Base-by-base conservation (phyloP, 306 rosid species). In the Quercus cerris region DNA sequence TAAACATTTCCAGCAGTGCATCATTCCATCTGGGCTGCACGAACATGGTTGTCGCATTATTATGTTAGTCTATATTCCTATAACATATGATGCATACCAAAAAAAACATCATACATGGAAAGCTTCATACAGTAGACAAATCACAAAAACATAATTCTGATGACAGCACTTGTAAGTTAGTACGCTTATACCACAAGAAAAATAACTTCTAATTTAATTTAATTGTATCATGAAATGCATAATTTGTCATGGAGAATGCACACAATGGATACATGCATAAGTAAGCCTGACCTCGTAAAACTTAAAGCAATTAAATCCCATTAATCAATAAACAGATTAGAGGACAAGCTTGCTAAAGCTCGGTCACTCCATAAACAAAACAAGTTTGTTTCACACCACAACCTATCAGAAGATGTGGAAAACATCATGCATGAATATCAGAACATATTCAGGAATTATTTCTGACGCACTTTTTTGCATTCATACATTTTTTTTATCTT, bases 11-110 rank as follows among this genome's bases (percentile, higher is more conserved):
- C 79, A 96, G 81, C 35, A 96, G 83, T 23, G 91, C 93, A 74
- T 85, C 99, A 30, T 96, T 96, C 93, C 83, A 89, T 86, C 92
- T 96, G 6, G 99, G 99, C 99, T 96, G 92, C 87, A 81, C 62
- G 75, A 85, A 83, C 73, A 81, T 58, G 57, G 71, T 84, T 69
- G 84, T 66, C 44, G 64, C 33, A 74, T 77, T 74, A 84, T 68
- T 79, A 76, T 56, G 61, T 66, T 17, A 88, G 86, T 31, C 71
- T 30, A 71, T 35, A 76, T 35, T 73, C 51, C 52, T 28, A 55
- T 28, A 70, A 74, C 61, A 68, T 23, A 77, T 27, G 31, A 68
- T 23, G 79, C 55, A 77, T 41, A 49, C 68, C 67, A 54, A 76
- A 77, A 80, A 76, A 77, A 80, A 70, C 73, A 76, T 27, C 41